phyloP scores from a whole-genome alignment of 2,329 filamentous ascomycete species.

The Lecanicillium sp. region DNA sequence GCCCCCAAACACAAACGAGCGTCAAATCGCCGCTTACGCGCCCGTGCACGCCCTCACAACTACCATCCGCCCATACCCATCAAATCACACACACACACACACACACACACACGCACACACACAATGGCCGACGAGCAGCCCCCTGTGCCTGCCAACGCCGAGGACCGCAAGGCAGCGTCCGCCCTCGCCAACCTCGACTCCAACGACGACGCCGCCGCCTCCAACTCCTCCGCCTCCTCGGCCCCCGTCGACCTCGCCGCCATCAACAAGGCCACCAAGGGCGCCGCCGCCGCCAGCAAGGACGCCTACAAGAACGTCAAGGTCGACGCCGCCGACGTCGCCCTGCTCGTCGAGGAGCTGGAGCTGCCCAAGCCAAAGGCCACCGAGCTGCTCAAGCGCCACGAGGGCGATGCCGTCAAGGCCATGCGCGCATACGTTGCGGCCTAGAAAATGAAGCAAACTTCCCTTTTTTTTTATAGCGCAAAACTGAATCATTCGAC shows the following conservation, averaged over 20 bases:
- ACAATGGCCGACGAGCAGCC: constrained; percentile 56
- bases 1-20: too few species aligned
- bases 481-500: not conserved
- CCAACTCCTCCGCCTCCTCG: constrained; percentile 43
- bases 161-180: constrained; percentile 71
- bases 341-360: constrained; percentile 64
- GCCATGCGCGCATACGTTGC: constrained; percentile 56
- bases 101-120: not conserved
- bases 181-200: constrained; percentile 65
- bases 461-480: too few species aligned
- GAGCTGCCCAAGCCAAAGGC: constrained; percentile 67
- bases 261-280: constrained; percentile 64
- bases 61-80: not conserved
- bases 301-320: constrained; percentile 57
- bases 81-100: not conserved
- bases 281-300: constrained; percentile 15
- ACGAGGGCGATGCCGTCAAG: constrained; percentile 64
- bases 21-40: too few species aligned
- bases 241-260: constrained; percentile 59
- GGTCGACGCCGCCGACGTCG: constrained; percentile 66
- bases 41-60: too few species aligned
- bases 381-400: constrained; percentile 64
- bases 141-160: constrained; percentile 52
- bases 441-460: too few species aligned
- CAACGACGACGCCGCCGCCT: constrained; percentile 37